Evolutionary conservation across 192 early-diverging fungal genomes (phyloP).

Genomic region (Umbelopsis sp.): DNA sequence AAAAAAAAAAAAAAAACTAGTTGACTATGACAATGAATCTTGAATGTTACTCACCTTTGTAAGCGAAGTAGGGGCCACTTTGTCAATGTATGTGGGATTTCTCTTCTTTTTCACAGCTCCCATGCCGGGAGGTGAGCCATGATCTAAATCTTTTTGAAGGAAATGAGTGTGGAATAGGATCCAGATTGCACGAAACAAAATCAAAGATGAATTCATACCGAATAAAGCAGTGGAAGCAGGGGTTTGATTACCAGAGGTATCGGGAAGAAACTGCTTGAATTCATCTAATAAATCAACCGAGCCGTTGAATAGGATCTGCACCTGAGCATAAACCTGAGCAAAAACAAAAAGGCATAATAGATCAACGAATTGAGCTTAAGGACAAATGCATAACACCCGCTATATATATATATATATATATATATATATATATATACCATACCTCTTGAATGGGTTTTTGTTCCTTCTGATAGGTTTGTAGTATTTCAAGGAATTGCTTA

Average conservation of each 20-base stretch:
- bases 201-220: slow-evolving; percentile 6
- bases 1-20: too few species aligned
- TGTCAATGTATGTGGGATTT: not conserved
- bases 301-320: slow-evolving; percentile 83
- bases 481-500: slow-evolving; percentile 94
- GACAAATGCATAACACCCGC: not conserved
- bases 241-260: slow-evolving; percentile 63
- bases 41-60: not conserved
- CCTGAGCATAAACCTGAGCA: slow-evolving; percentile 86
- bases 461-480: slow-evolving; percentile 97
- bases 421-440: too few species aligned
- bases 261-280: slow-evolving; percentile 97
- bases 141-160: not conserved
- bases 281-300: slow-evolving; percentile 93
- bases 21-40: not conserved
- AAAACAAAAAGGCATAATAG: not conserved
- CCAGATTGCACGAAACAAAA: not conserved
- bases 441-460: slow-evolving; percentile 94
- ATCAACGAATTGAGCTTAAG: not conserved
- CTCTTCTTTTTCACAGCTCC: not conserved
- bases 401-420: too few species aligned
- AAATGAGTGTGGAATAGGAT: not conserved
- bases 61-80: not conserved
- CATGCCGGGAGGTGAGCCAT: not conserved
- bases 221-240: slow-evolving; percentile 40